Evolutionary conservation across 73 alveolate species (phyloP), one percentile per base, ranked within the genome.

Genomic region (Uronychia binucleata): DNA sequence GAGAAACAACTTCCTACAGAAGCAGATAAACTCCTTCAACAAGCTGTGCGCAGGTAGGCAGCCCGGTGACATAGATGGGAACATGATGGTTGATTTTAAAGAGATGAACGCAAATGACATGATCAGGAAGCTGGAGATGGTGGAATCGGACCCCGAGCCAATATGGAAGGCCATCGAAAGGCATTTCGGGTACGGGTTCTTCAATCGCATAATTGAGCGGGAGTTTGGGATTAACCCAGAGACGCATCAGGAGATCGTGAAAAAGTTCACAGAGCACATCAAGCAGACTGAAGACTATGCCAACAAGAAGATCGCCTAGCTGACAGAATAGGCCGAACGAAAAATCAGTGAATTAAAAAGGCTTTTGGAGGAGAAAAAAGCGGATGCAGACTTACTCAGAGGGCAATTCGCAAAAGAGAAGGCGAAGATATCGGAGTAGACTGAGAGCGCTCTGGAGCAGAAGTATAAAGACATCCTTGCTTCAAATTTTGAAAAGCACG

Each of bases 191-290:
- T 78, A 81, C 30, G 90, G 94, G 30, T 88, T 81, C 78, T 82
- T 88, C 83, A 74, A 31, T 19, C 81, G 82, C 46, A 76, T 88
- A 28, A 34, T 88, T 26, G 90, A 88, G 59, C 77, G 78, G 77
- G 94, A 88, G 31, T 88, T 31, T 78, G 94, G 94, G 0, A 81
- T 88, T 28, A 82, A 81, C 57, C 84, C 94, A 8, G 86, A 80
- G 27, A 67, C 80, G 74, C 35, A 81, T 27, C 79, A 88, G 30
- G 59, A 84, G 75, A 75, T 88, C 25, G 58, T 14, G 29, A 33
- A 82, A 81, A 86, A 88, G 33, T 74, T 82, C 74, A 26, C 13
- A 0, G 83, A 81, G 1, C 78, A 81, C 27, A 59, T 74, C 30
- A 67, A 30, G 13, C 30, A 34, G 74, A 84, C 78, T 13, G 86